Percentiles rank a stretch among this genome's conserved stretches.
Conservation (phyloP, 164 flowering plant species). For the Tinospora cordifolia region DNA sequence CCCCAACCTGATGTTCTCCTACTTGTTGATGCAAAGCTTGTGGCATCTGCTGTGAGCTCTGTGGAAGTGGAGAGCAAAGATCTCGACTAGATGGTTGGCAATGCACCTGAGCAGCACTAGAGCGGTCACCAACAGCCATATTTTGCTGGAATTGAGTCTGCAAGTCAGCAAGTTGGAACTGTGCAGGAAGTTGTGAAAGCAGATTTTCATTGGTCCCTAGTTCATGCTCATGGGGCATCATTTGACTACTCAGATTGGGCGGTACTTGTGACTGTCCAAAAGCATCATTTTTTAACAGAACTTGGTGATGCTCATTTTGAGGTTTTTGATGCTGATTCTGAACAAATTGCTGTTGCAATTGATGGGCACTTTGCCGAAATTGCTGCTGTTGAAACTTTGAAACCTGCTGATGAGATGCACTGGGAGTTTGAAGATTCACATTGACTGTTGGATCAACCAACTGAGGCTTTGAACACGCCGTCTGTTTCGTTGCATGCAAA, state of each 20-base stretch:
- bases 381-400: conserved; percentile 34
- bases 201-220: conserved; percentile 41
- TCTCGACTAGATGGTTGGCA: conserved; percentile 39
- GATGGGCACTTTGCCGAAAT: conserved; percentile 45
- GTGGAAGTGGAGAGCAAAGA: conserved; percentile 31
- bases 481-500: conserved; percentile 33
- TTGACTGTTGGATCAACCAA: conserved; percentile 44
- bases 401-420: conserved; percentile 44
- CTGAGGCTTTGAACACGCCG: conserved; percentile 37
- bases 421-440: conserved; percentile 41
- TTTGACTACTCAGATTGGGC: conserved; percentile 38
- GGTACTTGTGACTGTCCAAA: conserved; percentile 47
- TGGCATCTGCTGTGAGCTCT: conserved; percentile 49
- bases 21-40: conserved; percentile 43
- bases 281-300: conserved; percentile 39
- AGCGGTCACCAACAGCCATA: conserved; percentile 27
- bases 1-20: conserved; percentile 35
- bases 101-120: conserved; percentile 30
- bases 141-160: conserved; percentile 58
- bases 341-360: conserved; percentile 41
- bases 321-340: conserved; percentile 44
- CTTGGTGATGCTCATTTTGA: conserved; percentile 47
- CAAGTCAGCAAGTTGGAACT: conserved; percentile 48
- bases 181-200: conserved; percentile 45
- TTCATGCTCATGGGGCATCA: conserved; percentile 41